Conservation (phyloP, 257 asterid genomes). For the Rubia yunnanensis region DNA sequence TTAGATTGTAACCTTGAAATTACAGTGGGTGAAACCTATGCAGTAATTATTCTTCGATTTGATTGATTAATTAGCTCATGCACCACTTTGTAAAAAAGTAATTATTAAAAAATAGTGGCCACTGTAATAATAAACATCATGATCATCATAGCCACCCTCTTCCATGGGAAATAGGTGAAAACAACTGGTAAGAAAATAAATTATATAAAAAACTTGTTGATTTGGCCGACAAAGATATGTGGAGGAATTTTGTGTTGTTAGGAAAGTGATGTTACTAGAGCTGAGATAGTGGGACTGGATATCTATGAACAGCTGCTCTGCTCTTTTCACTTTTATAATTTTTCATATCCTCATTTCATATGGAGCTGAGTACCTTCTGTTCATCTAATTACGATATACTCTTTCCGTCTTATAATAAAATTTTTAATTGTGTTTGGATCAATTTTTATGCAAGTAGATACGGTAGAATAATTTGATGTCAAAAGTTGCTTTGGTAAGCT, state of each 20-base stretch:
- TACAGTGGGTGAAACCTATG: no score
- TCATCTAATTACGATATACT: no score
- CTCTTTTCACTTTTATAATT: not conserved
- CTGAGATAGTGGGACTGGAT: slow-evolving; percentile 7
- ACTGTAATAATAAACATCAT: not conserved
- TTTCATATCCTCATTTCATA: not conserved
- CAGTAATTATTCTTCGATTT: not conserved
- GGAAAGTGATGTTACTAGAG: slow-evolving; percentile 5
- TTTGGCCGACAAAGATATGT: slow-evolving; percentile 6
- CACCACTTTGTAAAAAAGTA: not conserved
- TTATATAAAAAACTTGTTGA: not conserved
- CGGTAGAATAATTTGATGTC: no score
- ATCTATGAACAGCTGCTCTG: not conserved
- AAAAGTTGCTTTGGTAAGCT: no score
- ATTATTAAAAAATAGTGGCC: not conserved
- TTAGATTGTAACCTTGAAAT: no score
- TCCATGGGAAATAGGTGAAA: not conserved
- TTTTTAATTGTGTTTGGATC: no score
- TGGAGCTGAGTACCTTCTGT: no score
- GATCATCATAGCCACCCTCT: slow-evolving; percentile 1
- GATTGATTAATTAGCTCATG: not conserved
- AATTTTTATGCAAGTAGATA: no score
- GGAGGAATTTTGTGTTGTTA: slow-evolving; percentile 8
- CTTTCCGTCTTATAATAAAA: no score
- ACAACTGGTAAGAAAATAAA: not conserved